phyloP scores from a whole-genome alignment of 2,329 filamentous ascomycete genomes.

The Lithohypha guttulata region DNA sequence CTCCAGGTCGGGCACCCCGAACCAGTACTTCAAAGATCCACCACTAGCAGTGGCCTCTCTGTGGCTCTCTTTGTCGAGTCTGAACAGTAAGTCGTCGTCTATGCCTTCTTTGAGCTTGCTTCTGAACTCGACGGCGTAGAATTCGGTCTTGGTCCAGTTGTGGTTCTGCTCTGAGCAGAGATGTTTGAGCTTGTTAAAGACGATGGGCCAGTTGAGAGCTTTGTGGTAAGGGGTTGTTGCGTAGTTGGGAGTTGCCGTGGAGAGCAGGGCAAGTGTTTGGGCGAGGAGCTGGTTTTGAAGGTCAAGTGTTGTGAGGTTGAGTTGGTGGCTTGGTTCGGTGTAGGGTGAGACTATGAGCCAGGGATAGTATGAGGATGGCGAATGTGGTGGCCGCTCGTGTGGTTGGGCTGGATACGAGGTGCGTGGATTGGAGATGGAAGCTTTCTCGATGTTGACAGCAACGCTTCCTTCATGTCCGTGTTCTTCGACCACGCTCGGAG shows the following conservation, averaged over 20 bases:
- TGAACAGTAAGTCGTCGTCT: conserved; percentile 56
- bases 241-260: conserved; percentile 57
- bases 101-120: conserved; percentile 59
- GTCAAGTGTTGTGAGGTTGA: conserved; percentile 59
- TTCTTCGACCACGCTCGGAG: too few relatives aligned
- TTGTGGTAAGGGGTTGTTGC: conserved; percentile 62
- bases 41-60: conserved; percentile 68
- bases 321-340: conserved; percentile 55
- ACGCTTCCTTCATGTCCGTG: too few relatives aligned
- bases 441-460: too few relatives aligned
- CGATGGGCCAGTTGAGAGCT: conserved; percentile 68
- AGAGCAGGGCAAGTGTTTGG: conserved; percentile 55
- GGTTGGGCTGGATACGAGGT: background rate
- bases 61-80: conserved; percentile 68
- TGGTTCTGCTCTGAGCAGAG: conserved; percentile 40
- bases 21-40: conserved; percentile 90
- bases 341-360: conserved; percentile 57
- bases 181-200: conserved; percentile 44
- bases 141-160: conserved; percentile 51
- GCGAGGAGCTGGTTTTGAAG: conserved; percentile 59
- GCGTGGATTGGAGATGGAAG: background rate
- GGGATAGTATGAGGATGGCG: background rate
- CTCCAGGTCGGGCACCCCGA: conserved; percentile 59
- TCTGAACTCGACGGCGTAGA: conserved; percentile 79
- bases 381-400: too few relatives aligned